phyloP scores from a whole-genome alignment of 768 basidiomycete genomes.

The Mycena epipterygia region DNA sequence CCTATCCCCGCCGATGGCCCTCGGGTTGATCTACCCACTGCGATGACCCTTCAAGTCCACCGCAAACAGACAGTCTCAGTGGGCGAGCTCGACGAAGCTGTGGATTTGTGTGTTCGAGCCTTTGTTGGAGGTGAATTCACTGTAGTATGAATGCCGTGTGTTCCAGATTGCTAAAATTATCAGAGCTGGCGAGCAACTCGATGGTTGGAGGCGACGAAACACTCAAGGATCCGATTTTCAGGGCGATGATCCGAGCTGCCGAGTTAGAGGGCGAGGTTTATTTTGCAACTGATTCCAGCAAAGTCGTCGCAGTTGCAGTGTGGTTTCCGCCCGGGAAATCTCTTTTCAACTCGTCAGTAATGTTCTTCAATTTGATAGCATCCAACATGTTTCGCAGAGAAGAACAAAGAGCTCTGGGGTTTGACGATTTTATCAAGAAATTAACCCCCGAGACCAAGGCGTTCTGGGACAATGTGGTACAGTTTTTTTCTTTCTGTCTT shows the following conservation, averaged over 20 bases:
- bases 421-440: slow-evolving; percentile 41
- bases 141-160: no score
- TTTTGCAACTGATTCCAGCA: slow-evolving; percentile 37
- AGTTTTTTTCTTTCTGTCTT: neutral
- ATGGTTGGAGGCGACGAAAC: slow-evolving; percentile 43
- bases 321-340: slow-evolving; percentile 51
- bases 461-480: slow-evolving; percentile 42
- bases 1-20: no score
- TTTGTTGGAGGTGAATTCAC: slow-evolving; percentile 18
- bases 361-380: neutral
- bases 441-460: slow-evolving; percentile 41
- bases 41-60: slow-evolving; percentile 24
- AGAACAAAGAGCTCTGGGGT: slow-evolving; percentile 44
- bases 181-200: slow-evolving; percentile 43
- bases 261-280: slow-evolving; percentile 46
- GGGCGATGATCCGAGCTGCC: slow-evolving; percentile 43
- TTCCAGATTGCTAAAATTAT: no score
- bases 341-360: slow-evolving; percentile 48
- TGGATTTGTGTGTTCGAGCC: slow-evolving; percentile 23
- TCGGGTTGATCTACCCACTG: no score
- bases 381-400: slow-evolving; percentile 31
- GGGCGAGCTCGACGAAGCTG: slow-evolving; percentile 28
- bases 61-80: slow-evolving; percentile 12
- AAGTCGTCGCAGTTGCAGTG: slow-evolving; percentile 43
- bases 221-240: slow-evolving; percentile 41